phyloP scores from a whole-genome alignment of 177 flowering plant genomes.

The Vitis hybrid region DNA sequence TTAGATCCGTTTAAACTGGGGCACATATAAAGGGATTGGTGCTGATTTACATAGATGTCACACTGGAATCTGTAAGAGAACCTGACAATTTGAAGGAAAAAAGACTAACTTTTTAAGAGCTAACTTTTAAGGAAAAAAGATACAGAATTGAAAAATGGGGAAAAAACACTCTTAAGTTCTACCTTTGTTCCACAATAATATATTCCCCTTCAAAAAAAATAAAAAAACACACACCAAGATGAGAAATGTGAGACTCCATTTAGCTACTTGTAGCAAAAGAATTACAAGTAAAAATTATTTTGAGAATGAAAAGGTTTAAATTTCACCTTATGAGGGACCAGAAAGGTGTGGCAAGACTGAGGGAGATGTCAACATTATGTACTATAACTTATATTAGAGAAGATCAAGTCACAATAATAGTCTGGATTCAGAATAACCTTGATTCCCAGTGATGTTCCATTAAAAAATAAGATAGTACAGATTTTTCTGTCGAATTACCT shows the following conservation, averaged over 20 bases:
- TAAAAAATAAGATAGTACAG: neutral
- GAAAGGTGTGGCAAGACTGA: neutral
- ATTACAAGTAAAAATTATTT: neutral
- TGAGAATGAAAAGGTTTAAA: neutral
- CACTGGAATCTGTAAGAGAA: no score
- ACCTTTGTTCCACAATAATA: neutral
- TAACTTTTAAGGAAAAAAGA: no score
- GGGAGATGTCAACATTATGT: neutral
- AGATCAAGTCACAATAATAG: neutral
- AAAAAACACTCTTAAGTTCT: no score
- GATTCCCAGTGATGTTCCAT: no score
- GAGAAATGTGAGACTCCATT: neutral
- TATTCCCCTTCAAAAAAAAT: neutral
- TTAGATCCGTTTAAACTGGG: no score
- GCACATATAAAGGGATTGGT: no score
- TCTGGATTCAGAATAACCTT: neutral
- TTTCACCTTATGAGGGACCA: neutral
- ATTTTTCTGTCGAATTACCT: constrained; percentile 38
- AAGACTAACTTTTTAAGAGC: no score
- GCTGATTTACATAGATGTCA: no score
- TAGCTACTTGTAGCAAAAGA: neutral
- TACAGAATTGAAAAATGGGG: no score
- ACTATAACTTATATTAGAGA: neutral
- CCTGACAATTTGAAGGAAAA: neutral
- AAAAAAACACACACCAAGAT: neutral